Evolutionary conservation across 768 basidiomycete species (phyloP).

Genomic region (Lactarius tabidus): DNA sequence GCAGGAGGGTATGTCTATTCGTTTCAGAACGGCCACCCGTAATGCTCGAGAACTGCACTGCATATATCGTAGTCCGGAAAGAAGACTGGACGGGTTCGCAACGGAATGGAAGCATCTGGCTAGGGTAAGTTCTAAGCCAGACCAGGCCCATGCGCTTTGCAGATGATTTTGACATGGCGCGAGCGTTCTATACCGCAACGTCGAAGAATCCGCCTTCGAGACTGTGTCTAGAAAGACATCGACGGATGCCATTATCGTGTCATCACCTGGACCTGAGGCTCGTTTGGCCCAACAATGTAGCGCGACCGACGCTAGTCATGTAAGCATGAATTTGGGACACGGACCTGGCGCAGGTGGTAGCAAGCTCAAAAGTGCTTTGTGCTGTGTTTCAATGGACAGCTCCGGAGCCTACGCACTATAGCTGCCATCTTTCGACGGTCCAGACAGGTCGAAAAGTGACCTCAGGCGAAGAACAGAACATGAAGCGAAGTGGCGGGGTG

Average conservation of each 20-base stretch:
- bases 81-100: not conserved
- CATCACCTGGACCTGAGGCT: not conserved
- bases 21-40: not conserved
- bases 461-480: not conserved
- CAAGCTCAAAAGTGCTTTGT: not conserved
- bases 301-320: not conserved
- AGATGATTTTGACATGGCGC: not conserved
- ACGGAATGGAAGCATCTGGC: not conserved
- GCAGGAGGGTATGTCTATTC: not conserved
- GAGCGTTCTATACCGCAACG: not conserved
- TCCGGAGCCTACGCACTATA: no score
- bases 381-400: not conserved
- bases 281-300: not conserved
- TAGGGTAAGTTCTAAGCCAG: not conserved
- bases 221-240: not conserved
- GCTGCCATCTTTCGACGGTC: not conserved
- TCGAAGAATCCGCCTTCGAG: not conserved
- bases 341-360: not conserved
- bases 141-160: not conserved
- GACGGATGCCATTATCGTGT: conserved; percentile 5
- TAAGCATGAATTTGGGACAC: not conserved
- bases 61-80: not conserved
- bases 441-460: not conserved
- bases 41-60: not conserved
- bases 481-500: not conserved